Evolutionary conservation across 192 early-diverging fungal genomes (phyloP).

Genomic region (Chytriomyces confervae): DNA sequence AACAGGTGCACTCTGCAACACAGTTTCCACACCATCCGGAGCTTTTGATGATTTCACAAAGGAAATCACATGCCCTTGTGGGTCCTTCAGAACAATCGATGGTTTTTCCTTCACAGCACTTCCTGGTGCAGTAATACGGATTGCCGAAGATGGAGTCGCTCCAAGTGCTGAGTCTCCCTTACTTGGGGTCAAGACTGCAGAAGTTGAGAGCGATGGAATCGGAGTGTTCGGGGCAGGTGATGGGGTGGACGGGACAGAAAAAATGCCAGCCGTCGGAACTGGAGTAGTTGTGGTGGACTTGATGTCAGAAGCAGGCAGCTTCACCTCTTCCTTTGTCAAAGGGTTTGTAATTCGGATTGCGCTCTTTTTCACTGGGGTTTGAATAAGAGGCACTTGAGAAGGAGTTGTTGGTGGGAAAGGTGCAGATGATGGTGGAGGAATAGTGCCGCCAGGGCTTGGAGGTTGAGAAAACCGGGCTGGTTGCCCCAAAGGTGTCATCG

Average conservation of each 20-base stretch:
- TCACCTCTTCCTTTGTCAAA: constrained; percentile 71
- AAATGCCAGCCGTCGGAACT: constrained; percentile 34
- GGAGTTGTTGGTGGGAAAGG: constrained; percentile 29
- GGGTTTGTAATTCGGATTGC: constrained; percentile 81
- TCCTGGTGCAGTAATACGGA: not conserved
- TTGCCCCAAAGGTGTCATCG: constrained; percentile 18
- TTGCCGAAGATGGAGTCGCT: constrained; percentile 6
- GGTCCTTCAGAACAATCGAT: constrained; percentile 29
- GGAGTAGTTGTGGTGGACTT: constrained; percentile 51
- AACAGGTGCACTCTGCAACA: not conserved
- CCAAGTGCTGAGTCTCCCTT: too few species aligned
- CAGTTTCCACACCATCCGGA: constrained; percentile 24
- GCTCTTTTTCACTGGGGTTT: constrained; percentile 46
- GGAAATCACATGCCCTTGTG: constrained; percentile 27
- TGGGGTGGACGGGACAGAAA: constrained; percentile 23
- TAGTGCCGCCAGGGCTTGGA: constrained; percentile 4
- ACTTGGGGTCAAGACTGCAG: constrained; percentile 7
- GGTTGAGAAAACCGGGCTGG: constrained; percentile 24
- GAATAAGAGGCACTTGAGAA: constrained; percentile 36
- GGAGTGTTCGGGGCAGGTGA: not conserved
- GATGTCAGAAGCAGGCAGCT: constrained; percentile 51
- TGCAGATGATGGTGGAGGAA: constrained; percentile 42
- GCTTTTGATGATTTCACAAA: constrained; percentile 22
- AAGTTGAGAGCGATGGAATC: not conserved
- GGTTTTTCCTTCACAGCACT: constrained; percentile 22